Percentiles rank a stretch among this genome's conserved stretches.
Conservation (phyloP, 805 yeast genomes). For the Candida pseudofarinosa region DNA sequence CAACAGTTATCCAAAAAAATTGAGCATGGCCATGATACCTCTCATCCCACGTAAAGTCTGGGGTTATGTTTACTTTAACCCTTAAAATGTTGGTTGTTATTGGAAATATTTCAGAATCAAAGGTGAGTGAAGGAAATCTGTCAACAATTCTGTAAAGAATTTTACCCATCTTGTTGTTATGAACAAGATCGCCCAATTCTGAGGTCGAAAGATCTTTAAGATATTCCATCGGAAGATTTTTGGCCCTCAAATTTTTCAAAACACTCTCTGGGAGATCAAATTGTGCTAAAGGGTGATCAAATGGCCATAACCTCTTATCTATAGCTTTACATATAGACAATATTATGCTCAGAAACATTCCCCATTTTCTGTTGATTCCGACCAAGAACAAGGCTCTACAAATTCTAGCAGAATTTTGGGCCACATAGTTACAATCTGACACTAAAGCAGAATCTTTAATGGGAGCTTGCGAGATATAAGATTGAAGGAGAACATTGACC, state of each 20-base stretch:
- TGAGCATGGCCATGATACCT: constrained; percentile 78
- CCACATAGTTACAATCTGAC: constrained; percentile 89
- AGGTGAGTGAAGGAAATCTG: constrained; percentile 68
- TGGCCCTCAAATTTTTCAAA: constrained; percentile 55
- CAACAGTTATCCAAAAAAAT: constrained; percentile 89
- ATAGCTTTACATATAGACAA: constrained; percentile 81
- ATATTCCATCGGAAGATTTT: constrained; percentile 64
- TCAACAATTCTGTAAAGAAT: constrained; percentile 57
- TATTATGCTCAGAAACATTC: constrained; percentile 67
- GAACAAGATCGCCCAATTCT: constrained; percentile 88
- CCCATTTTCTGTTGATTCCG: constrained; percentile 91
- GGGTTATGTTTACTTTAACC: constrained; percentile 61
- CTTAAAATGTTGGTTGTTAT: constrained; percentile 84
- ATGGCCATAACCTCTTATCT: constrained; percentile 83
- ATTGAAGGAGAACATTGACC: constrained; percentile 81
- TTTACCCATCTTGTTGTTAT: constrained; percentile 70
- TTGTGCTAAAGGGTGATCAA: constrained; percentile 84
- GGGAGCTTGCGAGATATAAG: constrained; percentile 72
- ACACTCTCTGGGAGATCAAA: constrained; percentile 75
- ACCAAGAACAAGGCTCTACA: constrained; percentile 86
- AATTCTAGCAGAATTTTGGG: constrained; percentile 92
- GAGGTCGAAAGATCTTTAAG: constrained; percentile 66
- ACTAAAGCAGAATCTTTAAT: constrained; percentile 76
- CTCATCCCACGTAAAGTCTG: constrained; percentile 86
- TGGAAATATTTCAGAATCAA: constrained; percentile 83